These are phyloP conservation scores for Boletus edulis DNA, from an alignment of 768 basidiomycete species.

Conservation along the genomic window DNA sequence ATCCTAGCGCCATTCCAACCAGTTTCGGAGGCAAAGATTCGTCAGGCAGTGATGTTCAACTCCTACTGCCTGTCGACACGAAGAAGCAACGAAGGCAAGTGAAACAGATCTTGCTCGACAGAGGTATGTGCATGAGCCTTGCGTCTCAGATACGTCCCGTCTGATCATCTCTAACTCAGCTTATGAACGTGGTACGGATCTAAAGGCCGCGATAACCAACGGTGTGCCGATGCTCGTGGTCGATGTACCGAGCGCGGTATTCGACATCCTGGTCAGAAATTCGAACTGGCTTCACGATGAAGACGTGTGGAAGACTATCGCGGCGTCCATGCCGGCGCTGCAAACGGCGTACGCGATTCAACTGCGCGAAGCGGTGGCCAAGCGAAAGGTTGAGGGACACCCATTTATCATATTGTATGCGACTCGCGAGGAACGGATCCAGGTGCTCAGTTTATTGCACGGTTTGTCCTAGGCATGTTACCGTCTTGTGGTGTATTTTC, in stretches of 20 bases:
- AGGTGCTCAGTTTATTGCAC: conserved; percentile 47
- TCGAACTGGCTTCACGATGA: conserved; percentile 72
- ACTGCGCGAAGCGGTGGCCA: conserved; percentile 62
- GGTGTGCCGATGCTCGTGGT: conserved; percentile 70
- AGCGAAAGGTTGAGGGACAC: conserved; percentile 62
- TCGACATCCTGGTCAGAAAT: conserved; percentile 59
- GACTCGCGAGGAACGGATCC: conserved; percentile 66
- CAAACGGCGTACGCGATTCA: conserved; percentile 63
- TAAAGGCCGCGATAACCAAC: conserved; percentile 57
- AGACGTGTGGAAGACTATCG: conserved; percentile 65
- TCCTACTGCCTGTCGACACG: conserved; percentile 63
- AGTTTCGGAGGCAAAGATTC: conserved; percentile 35
- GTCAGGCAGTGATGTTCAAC: conserved; percentile 48
- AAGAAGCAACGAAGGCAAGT: conserved; percentile 75
- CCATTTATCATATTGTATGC: conserved; percentile 62
- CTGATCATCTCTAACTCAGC: conserved; percentile 37
- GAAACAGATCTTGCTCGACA: conserved; percentile 66
- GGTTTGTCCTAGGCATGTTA: neutral
- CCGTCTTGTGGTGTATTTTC: too few species aligned
- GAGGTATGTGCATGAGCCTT: conserved; percentile 41
- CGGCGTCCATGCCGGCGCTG: conserved; percentile 52
- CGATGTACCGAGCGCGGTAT: conserved; percentile 59
- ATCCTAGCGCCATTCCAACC: conserved; percentile 38
- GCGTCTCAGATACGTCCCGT: neutral
- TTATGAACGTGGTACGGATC: conserved; percentile 55